These are phyloP conservation scores for Panicum hallii DNA, from an alignment of 202 grass and related monocot genomes.

Conservation along the genomic window DNA sequence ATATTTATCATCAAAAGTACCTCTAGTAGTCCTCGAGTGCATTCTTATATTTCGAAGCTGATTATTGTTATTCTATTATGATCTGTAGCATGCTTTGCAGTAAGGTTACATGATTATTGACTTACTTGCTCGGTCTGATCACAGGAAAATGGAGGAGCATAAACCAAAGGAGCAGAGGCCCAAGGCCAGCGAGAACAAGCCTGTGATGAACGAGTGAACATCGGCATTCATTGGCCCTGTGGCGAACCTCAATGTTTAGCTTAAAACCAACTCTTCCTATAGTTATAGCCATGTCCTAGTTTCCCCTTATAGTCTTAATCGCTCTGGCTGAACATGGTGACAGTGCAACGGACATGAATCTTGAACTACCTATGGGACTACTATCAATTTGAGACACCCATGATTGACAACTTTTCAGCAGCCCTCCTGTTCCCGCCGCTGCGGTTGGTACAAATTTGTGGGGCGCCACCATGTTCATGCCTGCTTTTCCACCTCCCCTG, in stretches of 20 bases:
- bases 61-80: not conserved
- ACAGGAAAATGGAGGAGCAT: conserved; percentile 68
- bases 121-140: not conserved
- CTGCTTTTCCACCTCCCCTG: conserved; percentile 25
- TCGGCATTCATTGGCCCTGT: not conserved
- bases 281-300: not conserved
- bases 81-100: not conserved
- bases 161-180: conserved; percentile 69
- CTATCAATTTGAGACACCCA: conserved; percentile 28
- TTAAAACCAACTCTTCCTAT: conserved; percentile 8
- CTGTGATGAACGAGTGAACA: conserved; percentile 69
- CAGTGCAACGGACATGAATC: conserved; percentile 19
- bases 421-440: conserved; percentile 10
- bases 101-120: not conserved
- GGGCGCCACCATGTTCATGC: conserved; percentile 42
- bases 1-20: not conserved
- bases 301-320: not conserved
- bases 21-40: not conserved
- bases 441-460: conserved; percentile 32
- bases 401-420: conserved; percentile 46
- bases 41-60: not conserved
- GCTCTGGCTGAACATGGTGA: conserved; percentile 10
- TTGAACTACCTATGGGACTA: conserved; percentile 33
- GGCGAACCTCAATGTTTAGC: conserved; percentile 2
- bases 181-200: conserved; percentile 70